These are phyloP conservation scores for Leucosporidium creatinivorum DNA, from an alignment of 768 basidiomycete species.

Conservation along the genomic window DNA sequence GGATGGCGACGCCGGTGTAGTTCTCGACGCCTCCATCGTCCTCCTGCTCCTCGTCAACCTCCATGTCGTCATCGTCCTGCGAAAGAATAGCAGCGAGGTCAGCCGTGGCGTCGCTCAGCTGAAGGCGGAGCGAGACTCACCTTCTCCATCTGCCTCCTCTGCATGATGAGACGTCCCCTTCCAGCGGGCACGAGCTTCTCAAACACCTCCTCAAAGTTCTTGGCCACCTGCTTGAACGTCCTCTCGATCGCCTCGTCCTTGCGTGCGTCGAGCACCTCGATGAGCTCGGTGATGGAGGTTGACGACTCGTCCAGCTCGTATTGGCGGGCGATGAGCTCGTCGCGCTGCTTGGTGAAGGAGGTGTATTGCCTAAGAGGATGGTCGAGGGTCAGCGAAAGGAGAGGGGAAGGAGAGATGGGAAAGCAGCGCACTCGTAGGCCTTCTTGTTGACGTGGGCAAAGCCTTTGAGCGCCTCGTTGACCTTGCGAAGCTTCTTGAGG, in stretches of 20 bases:
- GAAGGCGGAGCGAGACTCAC: slow-evolving; percentile 34
- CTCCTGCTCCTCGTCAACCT: slow-evolving; percentile 35
- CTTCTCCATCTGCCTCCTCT: slow-evolving; percentile 67
- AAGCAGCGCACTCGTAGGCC: slow-evolving; percentile 62
- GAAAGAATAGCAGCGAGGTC: slow-evolving; percentile 1
- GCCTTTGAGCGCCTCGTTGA: slow-evolving; percentile 89
- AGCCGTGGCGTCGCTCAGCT: too few relatives aligned
- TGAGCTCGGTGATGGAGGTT: slow-evolving; percentile 80
- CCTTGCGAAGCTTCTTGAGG: slow-evolving; percentile 80
- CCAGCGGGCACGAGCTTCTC: slow-evolving; percentile 93
- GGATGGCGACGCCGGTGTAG: slow-evolving; percentile 94
- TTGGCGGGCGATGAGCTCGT: slow-evolving; percentile 74
- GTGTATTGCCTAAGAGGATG: slow-evolving; percentile 58
- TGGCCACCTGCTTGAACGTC: slow-evolving; percentile 96
- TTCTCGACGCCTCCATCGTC: slow-evolving; percentile 56
- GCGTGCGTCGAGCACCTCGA: slow-evolving; percentile 85
- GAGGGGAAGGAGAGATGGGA: neutral
- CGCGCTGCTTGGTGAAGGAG: slow-evolving; percentile 95
- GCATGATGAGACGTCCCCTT: slow-evolving; percentile 82
- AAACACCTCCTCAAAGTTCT: slow-evolving; percentile 94
- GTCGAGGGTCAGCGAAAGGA: neutral
- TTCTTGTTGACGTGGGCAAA: slow-evolving; percentile 99
- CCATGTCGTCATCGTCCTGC: slow-evolving; percentile 39
- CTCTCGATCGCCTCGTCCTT: slow-evolving; percentile 99
- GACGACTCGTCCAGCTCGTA: slow-evolving; percentile 89